Evolutionary conservation across 169 alveolate genomes (phyloP).

Genomic region (Theileria equi): DNA sequence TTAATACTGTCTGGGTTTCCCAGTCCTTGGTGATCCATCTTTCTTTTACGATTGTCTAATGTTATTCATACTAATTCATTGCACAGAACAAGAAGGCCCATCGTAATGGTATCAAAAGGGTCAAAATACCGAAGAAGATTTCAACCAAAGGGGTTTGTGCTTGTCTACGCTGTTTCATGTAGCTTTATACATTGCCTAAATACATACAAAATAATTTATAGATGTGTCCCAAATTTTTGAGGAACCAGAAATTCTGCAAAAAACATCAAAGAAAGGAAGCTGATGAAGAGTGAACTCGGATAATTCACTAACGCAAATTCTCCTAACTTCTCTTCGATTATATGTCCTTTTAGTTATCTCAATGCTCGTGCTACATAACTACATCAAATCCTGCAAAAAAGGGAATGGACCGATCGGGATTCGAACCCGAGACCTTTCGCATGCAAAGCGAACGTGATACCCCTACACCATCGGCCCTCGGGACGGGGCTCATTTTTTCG

Average conservation of each 20-base stretch:
- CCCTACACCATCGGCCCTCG: conserved; percentile 79
- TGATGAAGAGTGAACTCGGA: conserved; percentile 3
- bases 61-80: neutral
- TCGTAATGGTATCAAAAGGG: conserved; percentile 82
- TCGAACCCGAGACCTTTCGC: conserved; percentile 97
- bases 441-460: conserved; percentile 96
- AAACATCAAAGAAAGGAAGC: conserved; percentile 67
- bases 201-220: neutral
- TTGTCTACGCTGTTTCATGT: neutral
- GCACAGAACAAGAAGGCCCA: conserved; percentile 81
- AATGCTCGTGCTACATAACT: neutral
- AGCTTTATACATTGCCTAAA: neutral
- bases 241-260: conserved; percentile 82
- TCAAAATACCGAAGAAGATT: conserved; percentile 68
- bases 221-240: conserved; percentile 83
- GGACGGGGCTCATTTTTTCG: neutral
- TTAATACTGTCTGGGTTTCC: neutral
- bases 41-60: neutral
- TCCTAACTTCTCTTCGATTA: conserved; percentile 5
- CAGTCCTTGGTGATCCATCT: neutral
- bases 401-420: conserved; percentile 71
- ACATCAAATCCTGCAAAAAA: neutral
- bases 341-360: neutral
- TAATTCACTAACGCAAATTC: neutral
- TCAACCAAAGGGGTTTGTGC: conserved; percentile 81